Percentiles rank a stretch among this genome's conserved stretches.
Conservation (phyloP, 257 asterid genomes). For the Euphrasia confusa region DNA sequence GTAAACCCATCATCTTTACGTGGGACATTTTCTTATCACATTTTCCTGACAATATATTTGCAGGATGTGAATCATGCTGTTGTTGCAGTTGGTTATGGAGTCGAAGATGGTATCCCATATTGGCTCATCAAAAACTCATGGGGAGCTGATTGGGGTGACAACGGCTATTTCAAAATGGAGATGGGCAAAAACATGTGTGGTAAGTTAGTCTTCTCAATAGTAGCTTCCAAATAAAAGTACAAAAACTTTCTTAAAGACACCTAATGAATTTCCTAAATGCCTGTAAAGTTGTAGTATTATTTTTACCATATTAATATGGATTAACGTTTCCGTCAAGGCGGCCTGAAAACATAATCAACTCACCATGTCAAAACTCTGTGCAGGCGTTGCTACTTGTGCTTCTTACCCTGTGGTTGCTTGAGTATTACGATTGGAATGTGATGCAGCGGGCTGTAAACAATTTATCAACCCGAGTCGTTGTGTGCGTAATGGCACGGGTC, state of each 20-base stretch:
- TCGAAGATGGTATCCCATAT: conserved; percentile 71
- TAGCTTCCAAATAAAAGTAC: background rate
- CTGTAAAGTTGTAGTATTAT: no score
- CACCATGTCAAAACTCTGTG: conserved; percentile 3
- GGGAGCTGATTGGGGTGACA: conserved; percentile 93
- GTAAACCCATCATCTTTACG: background rate
- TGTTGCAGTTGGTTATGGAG: conserved; percentile 91
- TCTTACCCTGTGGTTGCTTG: conserved; percentile 62
- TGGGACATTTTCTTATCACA: conserved; percentile 7
- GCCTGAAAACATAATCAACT: conserved; percentile 2
- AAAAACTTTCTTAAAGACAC: no score
- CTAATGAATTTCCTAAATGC: no score
- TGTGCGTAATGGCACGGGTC: conserved; percentile 13
- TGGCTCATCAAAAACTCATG: conserved; percentile 97
- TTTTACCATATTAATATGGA: no score
- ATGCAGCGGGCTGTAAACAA: conserved; percentile 10
- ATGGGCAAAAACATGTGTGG: conserved; percentile 94
- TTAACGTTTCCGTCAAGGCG: no score
- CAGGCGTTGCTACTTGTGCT: conserved; percentile 83
- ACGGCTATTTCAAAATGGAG: conserved; percentile 95
- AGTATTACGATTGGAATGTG: conserved; percentile 15
- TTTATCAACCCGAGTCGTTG: background rate
- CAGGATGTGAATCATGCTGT: conserved; percentile 99
- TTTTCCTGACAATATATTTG: conserved; percentile 6
- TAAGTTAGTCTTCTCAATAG: conserved; percentile 24